These are phyloP conservation scores for Sequoiadendron giganteum DNA, from an alignment of 75 land plant species.

Conservation along the genomic window DNA sequence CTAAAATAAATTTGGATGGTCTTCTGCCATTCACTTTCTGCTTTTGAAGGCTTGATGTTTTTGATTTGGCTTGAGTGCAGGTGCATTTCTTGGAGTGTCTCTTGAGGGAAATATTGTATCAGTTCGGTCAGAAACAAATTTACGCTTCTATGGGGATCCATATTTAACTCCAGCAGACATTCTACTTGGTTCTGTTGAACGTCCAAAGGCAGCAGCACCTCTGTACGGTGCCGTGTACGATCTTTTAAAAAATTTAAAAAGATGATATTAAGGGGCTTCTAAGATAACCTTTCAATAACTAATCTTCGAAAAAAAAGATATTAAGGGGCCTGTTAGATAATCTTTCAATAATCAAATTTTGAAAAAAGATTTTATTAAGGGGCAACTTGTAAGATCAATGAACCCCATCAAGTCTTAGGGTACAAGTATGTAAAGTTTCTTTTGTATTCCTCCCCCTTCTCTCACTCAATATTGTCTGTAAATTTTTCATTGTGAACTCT, in stretches of 20 bases:
- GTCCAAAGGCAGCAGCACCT: conserved; percentile 73
- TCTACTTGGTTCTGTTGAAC: conserved; percentile 60
- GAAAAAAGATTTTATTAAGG: background rate
- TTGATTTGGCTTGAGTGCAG: conserved; percentile 27
- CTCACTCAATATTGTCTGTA: background rate
- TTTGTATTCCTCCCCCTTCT: background rate
- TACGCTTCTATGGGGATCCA: conserved; percentile 78
- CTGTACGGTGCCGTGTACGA: conserved; percentile 65
- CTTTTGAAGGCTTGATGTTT: background rate
- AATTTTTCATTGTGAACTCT: background rate
- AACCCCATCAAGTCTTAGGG: background rate
- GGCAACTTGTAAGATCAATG: background rate
- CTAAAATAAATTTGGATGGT: background rate
- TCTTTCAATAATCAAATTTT: too few species aligned
- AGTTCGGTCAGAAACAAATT: conserved; percentile 58
- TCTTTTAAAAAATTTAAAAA: conserved; percentile 35
- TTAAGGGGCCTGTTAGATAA: background rate
- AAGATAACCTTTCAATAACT: background rate
- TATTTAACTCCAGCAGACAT: conserved; percentile 69
- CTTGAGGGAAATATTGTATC: conserved; percentile 73
- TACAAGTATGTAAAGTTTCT: background rate
- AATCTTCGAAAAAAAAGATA: background rate
- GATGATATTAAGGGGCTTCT: background rate
- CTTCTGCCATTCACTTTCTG: background rate
- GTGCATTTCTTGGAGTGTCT: conserved; percentile 85